Evolutionary conservation across 177 flowering plant genomes (phyloP), one percentile per base, ranked within the genome.

Genomic region (Tripterygium wilfordii): DNA sequence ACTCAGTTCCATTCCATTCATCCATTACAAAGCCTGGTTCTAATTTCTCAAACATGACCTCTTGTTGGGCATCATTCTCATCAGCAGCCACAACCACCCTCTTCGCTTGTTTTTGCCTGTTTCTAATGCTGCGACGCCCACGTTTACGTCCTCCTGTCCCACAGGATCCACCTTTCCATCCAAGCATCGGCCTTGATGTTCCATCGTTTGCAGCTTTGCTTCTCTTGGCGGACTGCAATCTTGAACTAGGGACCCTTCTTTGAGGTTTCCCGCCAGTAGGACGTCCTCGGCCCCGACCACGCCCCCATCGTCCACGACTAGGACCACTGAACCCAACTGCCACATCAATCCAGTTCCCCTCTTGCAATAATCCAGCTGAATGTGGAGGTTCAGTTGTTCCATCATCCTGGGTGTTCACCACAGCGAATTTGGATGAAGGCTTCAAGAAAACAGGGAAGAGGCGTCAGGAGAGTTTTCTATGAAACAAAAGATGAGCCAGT

Each of bases 41-140:
- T 1, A 74, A 51, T 42, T 59, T 64, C n/a, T 59, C 68, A 21
- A 36, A 37, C n/a, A n/a, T 50, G 18, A 10, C 54, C 17, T 51
- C 67, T 48, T 59, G 46, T 2, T 62, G 46, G 24, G 16, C 18
- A 16, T 25, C 45, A 18, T 38, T 63, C 27, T 56, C 50, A 18
- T 39, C 28, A 35, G 36, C 48, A 19, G 52, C 60, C 25, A 48
- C 62, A 30, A 48, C 65, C 22, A 53, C 58, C 40, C 46, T 58
- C 51, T 74, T 68, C 18, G 39, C 66, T 14, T 71, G 29, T 47
- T 60, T 81, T 52, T 49, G 75, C 54, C 66, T 57, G 42, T 63
- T 72, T 67, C 80, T 65, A 16, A 62, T 56, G 14, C 81, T 72
- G 27, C 89, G 74, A 22, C 73, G 79, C 19, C 86, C 80, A 20